These are phyloP conservation scores for Tephrocybe sp. DNA, from an alignment of 768 basidiomycete genomes.

Conservation along the genomic window DNA sequence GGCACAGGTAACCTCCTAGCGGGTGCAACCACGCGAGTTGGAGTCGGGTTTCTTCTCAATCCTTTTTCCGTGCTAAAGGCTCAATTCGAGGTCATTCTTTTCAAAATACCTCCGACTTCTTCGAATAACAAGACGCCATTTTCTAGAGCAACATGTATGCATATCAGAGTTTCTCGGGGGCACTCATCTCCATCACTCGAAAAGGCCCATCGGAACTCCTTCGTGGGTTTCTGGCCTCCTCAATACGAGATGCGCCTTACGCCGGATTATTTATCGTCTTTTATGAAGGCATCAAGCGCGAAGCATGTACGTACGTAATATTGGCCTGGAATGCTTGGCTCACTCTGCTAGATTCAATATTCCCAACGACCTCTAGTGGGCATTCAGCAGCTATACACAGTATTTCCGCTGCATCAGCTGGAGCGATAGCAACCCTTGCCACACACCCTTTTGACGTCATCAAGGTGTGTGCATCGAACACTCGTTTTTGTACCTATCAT, in stretches of 20 bases:
- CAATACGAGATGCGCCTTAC: conserved; percentile 92
- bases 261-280: conserved; percentile 87
- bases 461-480: conserved; percentile 53
- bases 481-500: background rate
- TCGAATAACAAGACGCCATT: conserved; percentile 4
- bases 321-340: too few species aligned
- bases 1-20: conserved; percentile 82
- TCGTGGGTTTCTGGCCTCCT: conserved; percentile 84
- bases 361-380: conserved; percentile 42
- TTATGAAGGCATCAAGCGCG: conserved; percentile 84
- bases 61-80: conserved; percentile 92
- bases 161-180: conserved; percentile 62
- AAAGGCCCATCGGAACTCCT: conserved; percentile 80
- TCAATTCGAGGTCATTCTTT: conserved; percentile 73
- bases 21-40: conserved; percentile 79
- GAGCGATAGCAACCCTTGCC: conserved; percentile 77
- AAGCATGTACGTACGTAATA: conserved; percentile 49
- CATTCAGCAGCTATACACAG: conserved; percentile 58
- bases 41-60: conserved; percentile 82
- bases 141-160: conserved; percentile 77
- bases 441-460: conserved; percentile 96
- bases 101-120: background rate
- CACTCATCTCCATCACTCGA: conserved; percentile 59
- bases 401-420: conserved; percentile 75
- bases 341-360: conserved; percentile 44